Evolutionary conservation across 2,329 filamentous ascomycete genomes (phyloP), one percentile per base, ranked within the genome.

Genomic region (Xylaria sp.): DNA sequence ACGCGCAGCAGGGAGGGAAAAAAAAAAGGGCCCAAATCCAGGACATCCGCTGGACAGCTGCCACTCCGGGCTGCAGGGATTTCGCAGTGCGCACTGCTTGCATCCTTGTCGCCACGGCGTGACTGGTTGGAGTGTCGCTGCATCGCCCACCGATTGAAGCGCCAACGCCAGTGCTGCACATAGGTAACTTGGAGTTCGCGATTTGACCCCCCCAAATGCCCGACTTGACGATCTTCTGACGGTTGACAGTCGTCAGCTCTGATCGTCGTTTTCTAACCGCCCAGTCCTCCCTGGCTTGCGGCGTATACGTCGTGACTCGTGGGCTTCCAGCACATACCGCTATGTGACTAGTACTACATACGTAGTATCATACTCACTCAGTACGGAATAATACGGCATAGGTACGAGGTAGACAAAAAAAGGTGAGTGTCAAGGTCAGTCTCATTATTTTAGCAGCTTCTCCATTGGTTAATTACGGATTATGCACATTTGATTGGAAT

Each of bases 91-190:
- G 37, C 37, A 42, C 37, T 13, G 11, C 37, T 42, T 9, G 11
- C 8, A 61, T 49, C 68, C 68, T 55, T 67, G 68, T 62, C 19
- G 19, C 39, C 42, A 7, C 34, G 23, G 52, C 58, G 42, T 68
- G 65, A 69, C 52, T 70, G 68, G 68, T 55, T 64, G 49, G 55
- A 44, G 42, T 52, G 8, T 51, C 30, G 44, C 55, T 50, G 55
- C 57, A 47, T 60, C 19, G 46, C 56, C 35, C 54, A 58, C 60
- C 62, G 62, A 50, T 62, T 6, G 49, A 42, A 53, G 9, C 37
- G 37, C 37, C 37, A 42, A 42, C 37, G 37, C 37, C 37, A 42
- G 11, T 42, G 37, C 8, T 42, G 11, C 23, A 30, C 23, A 30
- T 30, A 16, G 16, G 16, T 16, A 30, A 30, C 23, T 30, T 42